Evolutionary conservation across 495 filamentous ascomycete species (phyloP).

Genomic region (Rostrohypoxylon terebratum): DNA sequence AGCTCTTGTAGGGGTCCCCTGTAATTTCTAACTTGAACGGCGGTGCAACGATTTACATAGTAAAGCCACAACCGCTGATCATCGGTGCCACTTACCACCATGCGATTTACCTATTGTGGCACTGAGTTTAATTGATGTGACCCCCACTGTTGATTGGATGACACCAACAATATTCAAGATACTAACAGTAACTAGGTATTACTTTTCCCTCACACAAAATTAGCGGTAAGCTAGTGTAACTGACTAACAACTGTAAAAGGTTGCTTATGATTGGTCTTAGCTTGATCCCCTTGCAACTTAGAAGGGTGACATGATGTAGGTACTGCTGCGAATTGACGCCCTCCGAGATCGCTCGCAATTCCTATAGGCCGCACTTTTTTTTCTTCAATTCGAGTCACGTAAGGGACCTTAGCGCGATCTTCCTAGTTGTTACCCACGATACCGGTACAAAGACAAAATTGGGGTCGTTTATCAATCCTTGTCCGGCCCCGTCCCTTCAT

Average conservation of each 20-base stretch:
- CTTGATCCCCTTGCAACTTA: not conserved
- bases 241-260: slow-evolving; percentile 1
- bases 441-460: slow-evolving; percentile 29
- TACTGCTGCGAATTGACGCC: slow-evolving; percentile 14
- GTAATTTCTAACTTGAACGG: slow-evolving; percentile 6
- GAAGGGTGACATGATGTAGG: slow-evolving; percentile 2
- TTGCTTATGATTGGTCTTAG: slow-evolving; percentile 10
- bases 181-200: too few species aligned
- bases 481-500: slow-evolving; percentile 31
- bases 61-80: slow-evolving; percentile 15
- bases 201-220: not conserved
- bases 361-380: slow-evolving; percentile 22
- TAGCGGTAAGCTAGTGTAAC: not conserved
- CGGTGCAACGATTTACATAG: slow-evolving; percentile 20
- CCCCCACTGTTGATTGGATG: not conserved
- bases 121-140: not conserved
- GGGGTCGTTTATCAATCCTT: slow-evolving; percentile 30
- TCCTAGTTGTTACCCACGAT: slow-evolving; percentile 2
- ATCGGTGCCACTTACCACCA: not conserved
- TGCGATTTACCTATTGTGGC: too few species aligned
- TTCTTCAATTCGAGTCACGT: slow-evolving; percentile 33
- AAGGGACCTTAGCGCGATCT: not conserved
- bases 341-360: slow-evolving; percentile 30
- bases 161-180: not conserved
- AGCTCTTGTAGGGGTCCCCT: slow-evolving; percentile 37